Evolutionary conservation across 306 rosid species (phyloP), one percentile per base, ranked within the genome.

Genomic region (Arachis stenosperma): DNA sequence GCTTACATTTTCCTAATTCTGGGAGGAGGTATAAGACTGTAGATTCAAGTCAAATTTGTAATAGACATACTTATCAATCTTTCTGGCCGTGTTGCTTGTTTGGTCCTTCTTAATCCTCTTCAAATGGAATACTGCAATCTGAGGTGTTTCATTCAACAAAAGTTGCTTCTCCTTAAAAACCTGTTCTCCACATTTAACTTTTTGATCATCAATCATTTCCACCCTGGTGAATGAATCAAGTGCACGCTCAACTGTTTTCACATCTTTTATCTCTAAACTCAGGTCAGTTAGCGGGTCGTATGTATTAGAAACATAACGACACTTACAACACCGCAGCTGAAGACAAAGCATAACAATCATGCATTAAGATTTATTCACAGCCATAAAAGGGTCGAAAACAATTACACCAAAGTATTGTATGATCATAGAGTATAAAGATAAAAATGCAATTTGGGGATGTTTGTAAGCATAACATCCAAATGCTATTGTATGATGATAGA

Each of bases 251-350:
- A 90, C 76, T 42, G 82, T 82, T 6, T 48, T 68, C 5, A 64
- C 86, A 59, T 85, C 51, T 65, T 84, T 84, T 17, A 90, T 86
- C 82, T 82, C 93, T 77, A 90, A 70, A 57, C 96, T 88, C 64
- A 90, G 36, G 77, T 90, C 96, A 46, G 84, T 77, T 66, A 83
- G 59, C 40, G 87, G 82, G 71, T 90, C 96, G 2, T 61, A 37
- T 1, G 80, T 86, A 9, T 88, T 75, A 10, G 93, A 90, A 75
- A 61, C 40, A 62, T 84, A 83, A 6, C 91, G 86, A 17, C 93
- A 88, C 47, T 67, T 70, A 79, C 88, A 79, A 52, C 93, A 90
- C 33, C 61, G 78, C 22, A 90, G 91, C 93, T 90, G 81, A 70
- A 80, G 79, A n/a, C 7, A 51, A 51, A 12, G 33, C 10, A 30